Evolutionary conservation across 208 protist genomes (phyloP).

Genomic region (Trypanosoma grayi): DNA sequence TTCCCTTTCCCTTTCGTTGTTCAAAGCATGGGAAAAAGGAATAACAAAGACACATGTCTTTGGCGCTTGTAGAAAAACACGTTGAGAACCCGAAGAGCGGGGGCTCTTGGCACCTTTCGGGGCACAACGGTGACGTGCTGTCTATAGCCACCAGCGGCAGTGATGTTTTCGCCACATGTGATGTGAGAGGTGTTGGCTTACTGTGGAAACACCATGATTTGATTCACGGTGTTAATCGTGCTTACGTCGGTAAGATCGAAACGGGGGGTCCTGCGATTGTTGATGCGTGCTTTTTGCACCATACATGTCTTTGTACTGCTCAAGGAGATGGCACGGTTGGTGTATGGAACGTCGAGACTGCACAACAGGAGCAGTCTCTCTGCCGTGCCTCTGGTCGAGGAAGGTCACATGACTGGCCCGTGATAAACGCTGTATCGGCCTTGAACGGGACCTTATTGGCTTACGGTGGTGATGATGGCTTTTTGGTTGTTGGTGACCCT

Average conservation of each 20-base stretch:
- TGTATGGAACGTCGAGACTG: conserved; percentile 71
- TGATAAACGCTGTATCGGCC: conserved; percentile 62
- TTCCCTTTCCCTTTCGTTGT: too few relatives aligned
- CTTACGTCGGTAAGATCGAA: conserved; percentile 49
- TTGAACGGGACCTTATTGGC: conserved; percentile 16
- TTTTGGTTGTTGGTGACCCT: conserved; percentile 44
- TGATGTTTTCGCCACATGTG: conserved; percentile 61
- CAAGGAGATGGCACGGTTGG: conserved; percentile 64
- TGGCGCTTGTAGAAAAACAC: conserved; percentile 27
- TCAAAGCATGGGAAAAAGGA: too few relatives aligned
- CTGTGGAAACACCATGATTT: conserved; percentile 40
- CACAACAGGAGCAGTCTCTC: conserved; percentile 23
- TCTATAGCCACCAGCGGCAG: conserved; percentile 25
- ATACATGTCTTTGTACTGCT: conserved; percentile 42
- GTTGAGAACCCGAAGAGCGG: neutral
- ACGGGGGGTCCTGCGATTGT: conserved; percentile 60
- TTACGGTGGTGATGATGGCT: conserved; percentile 82
- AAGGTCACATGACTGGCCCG: conserved; percentile 54
- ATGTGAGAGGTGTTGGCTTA: conserved; percentile 45
- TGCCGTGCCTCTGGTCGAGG: conserved; percentile 33
- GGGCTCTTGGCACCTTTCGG: conserved; percentile 48
- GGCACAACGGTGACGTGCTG: conserved; percentile 63
- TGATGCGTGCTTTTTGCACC: conserved; percentile 45
- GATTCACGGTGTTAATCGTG: neutral
- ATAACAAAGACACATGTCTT: conserved; percentile 38